A percentile compares a stretch with the other conserved stretches of the same genome.
Evolutionary conservation across 169 alveolate genomes (phyloP).

Genomic region (Plasmodium chabaudi): DNA sequence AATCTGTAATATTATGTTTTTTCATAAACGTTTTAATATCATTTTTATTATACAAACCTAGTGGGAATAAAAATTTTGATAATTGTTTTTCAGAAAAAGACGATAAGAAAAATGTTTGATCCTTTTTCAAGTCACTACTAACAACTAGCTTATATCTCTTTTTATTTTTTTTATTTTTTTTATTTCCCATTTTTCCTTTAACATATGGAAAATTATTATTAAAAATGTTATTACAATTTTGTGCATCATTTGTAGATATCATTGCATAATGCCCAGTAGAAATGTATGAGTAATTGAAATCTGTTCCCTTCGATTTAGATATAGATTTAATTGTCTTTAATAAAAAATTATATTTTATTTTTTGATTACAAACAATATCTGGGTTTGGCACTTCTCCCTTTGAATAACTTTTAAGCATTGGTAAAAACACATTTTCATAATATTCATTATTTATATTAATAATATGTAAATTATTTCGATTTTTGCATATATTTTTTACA

Average conservation of each 20-base stretch:
- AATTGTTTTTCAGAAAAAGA: constrained; percentile 42
- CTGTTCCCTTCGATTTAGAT: background rate
- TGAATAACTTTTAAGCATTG: constrained; percentile 54
- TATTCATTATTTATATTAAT: constrained; percentile 57
- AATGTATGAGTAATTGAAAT: constrained; percentile 23
- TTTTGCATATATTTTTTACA: constrained; percentile 35
- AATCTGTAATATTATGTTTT: constrained; percentile 5
- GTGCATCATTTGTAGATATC: constrained; percentile 41
- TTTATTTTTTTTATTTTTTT: background rate
- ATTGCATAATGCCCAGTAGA: constrained; percentile 73
- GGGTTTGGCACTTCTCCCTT: constrained; percentile 62
- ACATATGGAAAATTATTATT: constrained; percentile 14
- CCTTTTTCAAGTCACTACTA: constrained; percentile 42
- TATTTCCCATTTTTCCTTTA: background rate
- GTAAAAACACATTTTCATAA: constrained; percentile 27
- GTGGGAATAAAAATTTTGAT: constrained; percentile 56
- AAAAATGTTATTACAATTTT: constrained; percentile 32
- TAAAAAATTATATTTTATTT: constrained; percentile 49
- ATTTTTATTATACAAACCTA: constrained; percentile 19
- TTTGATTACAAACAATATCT: constrained; percentile 53
- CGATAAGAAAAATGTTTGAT: constrained; percentile 60
- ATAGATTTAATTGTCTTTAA: constrained; percentile 7
- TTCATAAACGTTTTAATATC: constrained; percentile 27
- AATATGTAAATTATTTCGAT: constrained; percentile 29
- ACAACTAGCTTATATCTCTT: constrained; percentile 25